Base-by-base conservation (phyloP, 371 early-diverging fungal species). In the Funneliformis caledonium region DNA sequence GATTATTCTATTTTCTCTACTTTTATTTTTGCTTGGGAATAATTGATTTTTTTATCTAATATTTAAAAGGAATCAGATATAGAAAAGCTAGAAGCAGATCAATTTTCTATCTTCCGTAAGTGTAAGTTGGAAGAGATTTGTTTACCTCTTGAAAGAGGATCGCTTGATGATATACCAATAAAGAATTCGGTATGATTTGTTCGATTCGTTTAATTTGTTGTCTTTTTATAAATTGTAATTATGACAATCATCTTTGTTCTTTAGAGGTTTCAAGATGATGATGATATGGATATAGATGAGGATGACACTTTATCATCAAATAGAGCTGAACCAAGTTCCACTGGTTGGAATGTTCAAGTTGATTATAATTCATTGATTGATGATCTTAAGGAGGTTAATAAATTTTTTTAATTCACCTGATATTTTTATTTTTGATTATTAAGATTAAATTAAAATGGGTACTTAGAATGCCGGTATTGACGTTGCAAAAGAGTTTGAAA, bases 71-170 rank as follows among this genome's bases (percentile, higher is more conserved):
- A 95, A 84, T 86, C 94, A 0, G 88, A 93, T 79, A 88, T 94
- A 4, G 94, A 95, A 62, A 92, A 93, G 82, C 82, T 91, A 4
- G 88, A 89, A 72, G 94, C 93, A 7, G 96, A 96, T 67, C 89
- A 93, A 47, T 86, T 92, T 1, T 88, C 93, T 1, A 91, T 97
- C 37, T 91, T 97, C 76, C 90, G 97, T 74, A 88, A 91, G 42
- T 97, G 97, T 85, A 96, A 97, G 84, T 84, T 97, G 60, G 97
- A 98, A 81, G 95, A 96, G 79, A 96, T 98, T 75, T 89, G 92
- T 3, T 81, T 99, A 37, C 98, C 98, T 26, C 85, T 95, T 80
- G 78, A 83, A 42, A 85, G 86, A 68, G 93, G 94, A 12, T 88
- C 90, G 2, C 84, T 95, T 86, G 93, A 91, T 3, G 92, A 92